Base-by-base conservation (phyloP, 306 rosid genomes). In the Morella rubra region DNA sequence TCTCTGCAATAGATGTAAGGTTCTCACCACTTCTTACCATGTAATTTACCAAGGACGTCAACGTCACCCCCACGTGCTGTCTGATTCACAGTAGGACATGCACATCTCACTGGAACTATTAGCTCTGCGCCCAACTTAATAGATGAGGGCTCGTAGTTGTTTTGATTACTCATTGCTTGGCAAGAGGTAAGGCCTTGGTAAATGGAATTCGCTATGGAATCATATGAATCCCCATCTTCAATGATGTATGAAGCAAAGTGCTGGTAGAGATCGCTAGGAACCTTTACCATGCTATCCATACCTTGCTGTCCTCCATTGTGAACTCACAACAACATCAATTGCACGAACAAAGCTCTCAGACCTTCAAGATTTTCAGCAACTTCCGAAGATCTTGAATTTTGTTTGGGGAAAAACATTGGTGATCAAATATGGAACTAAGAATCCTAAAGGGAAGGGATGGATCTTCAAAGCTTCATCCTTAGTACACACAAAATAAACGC, bases 211-310 rank as follows among this genome's bases (percentile, higher is more conserved):
- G 94, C 88, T 4, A 91, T 54, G 45, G n/a, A 0, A 75, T 89
- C 77, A 70, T 91, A 91, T 1, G 90, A 86, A 9, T 91, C 92
- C n/a, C n/a, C n/a, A n/a, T n/a, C 91, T 86, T 96, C 96, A 84
- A 49, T 74, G 77, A 75, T 83, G 78, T 66, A 69, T 74, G 80
- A 72, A 41, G 67, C 46, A n/a, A n/a, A n/a, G n/a, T n/a, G n/a
- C n/a, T n/a, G n/a, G n/a, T n/a, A n/a, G n/a, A n/a, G n/a, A n/a
- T n/a, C n/a, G n/a, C n/a, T n/a, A n/a, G n/a, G n/a, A n/a, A n/a
- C n/a, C n/a, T n/a, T n/a, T n/a, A n/a, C n/a, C n/a, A n/a, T n/a
- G n/a, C n/a, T n/a, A n/a, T n/a, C n/a, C n/a, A n/a, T n/a, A n/a
- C n/a, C n/a, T n/a, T n/a, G n/a, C n/a, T n/a, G n/a, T n/a, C n/a